phyloP scores from a whole-genome alignment of 2,329 filamentous ascomycete species.

The Metarhizium album region DNA sequence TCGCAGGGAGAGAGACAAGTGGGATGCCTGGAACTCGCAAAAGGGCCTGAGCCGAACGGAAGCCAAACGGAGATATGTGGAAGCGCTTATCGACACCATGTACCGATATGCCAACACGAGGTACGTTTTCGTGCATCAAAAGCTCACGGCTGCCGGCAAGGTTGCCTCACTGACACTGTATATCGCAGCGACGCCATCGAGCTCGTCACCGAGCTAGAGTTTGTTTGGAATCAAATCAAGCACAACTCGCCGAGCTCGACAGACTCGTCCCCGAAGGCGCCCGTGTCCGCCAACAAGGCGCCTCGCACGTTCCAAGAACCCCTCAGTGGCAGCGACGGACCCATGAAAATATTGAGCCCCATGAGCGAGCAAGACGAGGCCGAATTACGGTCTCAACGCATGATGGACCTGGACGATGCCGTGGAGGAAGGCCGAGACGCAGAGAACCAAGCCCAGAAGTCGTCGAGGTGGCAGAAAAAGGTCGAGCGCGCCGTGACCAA shows the following conservation, averaged over 20 bases:
- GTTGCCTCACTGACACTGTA: background rate
- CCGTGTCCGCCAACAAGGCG: conserved; percentile 17
- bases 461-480: conserved; percentile 62
- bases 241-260: conserved; percentile 63
- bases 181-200: conserved; percentile 61
- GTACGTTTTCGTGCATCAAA: conserved; percentile 31
- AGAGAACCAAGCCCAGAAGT: conserved; percentile 26
- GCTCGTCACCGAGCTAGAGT: conserved; percentile 89
- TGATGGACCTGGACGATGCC: conserved; percentile 35
- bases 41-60: conserved; percentile 76
- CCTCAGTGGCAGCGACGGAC: conserved; percentile 37
- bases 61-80: conserved; percentile 88
- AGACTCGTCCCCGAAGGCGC: conserved; percentile 41
- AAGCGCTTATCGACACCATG: conserved; percentile 92
- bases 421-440: conserved; percentile 24
- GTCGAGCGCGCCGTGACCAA: conserved; percentile 81
- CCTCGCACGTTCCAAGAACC: conserved; percentile 36
- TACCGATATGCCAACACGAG: conserved; percentile 85
- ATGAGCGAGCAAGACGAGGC: conserved; percentile 76
- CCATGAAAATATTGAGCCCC: conserved; percentile 66
- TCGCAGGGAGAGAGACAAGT: conserved; percentile 55
- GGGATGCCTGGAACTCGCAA: conserved; percentile 93
- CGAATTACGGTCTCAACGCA: conserved; percentile 40
- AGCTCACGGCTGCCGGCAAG: background rate
- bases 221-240: conserved; percentile 98